Percentiles rank a stretch among this genome's conserved stretches.
These are phyloP conservation scores for Aspergillus bombycis DNA, from an alignment of 2,329 filamentous ascomycete genomes.

Conservation along the genomic window DNA sequence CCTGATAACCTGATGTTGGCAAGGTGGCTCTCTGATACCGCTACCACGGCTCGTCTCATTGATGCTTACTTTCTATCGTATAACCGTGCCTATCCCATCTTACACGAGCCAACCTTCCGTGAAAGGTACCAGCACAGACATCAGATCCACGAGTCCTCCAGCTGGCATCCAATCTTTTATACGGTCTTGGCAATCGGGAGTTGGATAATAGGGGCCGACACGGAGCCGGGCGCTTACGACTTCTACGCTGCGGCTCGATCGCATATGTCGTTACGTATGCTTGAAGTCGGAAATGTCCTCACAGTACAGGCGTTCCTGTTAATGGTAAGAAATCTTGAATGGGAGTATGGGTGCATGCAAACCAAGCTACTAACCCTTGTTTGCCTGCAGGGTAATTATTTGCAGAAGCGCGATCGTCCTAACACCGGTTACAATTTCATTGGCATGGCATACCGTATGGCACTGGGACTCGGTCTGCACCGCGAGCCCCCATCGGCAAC, in stretches of 20 bases:
- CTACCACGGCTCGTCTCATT: conserved; percentile 20
- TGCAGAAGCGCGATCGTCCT: conserved; percentile 55
- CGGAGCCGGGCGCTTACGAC: conserved; percentile 12
- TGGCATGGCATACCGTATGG: conserved; percentile 55
- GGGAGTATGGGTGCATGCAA: too few relatives aligned
- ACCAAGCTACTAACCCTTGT: background rate
- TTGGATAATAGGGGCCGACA: conserved; percentile 21
- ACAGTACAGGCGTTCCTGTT: conserved; percentile 37
- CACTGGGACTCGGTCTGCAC: conserved; percentile 54
- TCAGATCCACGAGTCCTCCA: conserved; percentile 16
- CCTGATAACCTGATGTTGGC: background rate
- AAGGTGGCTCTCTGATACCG: conserved; percentile 8
- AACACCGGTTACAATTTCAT: conserved; percentile 57
- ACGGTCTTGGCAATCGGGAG: conserved; percentile 30
- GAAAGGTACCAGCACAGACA: conserved; percentile 19
- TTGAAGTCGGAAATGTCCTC: conserved; percentile 35
- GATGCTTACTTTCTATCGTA: conserved; percentile 33
- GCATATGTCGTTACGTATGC: conserved; percentile 28
- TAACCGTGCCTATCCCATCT: conserved; percentile 29
- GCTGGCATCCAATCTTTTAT: conserved; percentile 30
- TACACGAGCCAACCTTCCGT: conserved; percentile 33
- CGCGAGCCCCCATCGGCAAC: conserved; percentile 35
- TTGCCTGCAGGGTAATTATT: conserved; percentile 45
- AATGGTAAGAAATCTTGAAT: conserved; percentile 26
- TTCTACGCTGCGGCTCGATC: conserved; percentile 25